Evolutionary conservation across 164 flowering plant genomes (phyloP).

Genomic region (Macadamia tetraphylla): DNA sequence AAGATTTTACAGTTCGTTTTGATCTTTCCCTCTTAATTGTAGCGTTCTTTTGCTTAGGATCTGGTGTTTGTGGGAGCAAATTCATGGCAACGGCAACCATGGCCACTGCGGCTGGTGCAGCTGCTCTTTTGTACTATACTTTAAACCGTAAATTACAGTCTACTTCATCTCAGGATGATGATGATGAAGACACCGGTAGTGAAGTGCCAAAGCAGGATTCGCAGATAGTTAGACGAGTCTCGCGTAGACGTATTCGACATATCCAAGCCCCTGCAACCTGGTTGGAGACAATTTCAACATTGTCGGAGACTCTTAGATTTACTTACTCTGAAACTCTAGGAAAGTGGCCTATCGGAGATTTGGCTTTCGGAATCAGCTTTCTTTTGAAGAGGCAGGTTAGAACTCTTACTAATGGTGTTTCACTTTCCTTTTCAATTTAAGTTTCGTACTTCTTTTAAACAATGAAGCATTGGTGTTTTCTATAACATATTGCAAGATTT

Average conservation of each 20-base stretch:
- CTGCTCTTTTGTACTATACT: constrained; percentile 91
- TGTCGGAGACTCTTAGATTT: constrained; percentile 90
- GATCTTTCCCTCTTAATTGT: background rate
- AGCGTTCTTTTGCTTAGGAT: constrained; percentile 8
- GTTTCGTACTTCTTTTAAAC: too few relatives aligned
- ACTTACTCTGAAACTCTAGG: constrained; percentile 96
- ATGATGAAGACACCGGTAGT: constrained; percentile 35
- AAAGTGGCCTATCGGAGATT: constrained; percentile 97
- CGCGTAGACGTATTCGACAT: constrained; percentile 55
- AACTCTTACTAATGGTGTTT: background rate
- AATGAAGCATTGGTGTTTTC: too few relatives aligned
- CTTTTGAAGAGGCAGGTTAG: constrained; percentile 91
- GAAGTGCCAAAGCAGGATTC: constrained; percentile 20
- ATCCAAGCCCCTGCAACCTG: constrained; percentile 92
- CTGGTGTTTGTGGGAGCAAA: constrained; percentile 10
- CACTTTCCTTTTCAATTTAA: too few relatives aligned
- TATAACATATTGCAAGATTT: too few relatives aligned
- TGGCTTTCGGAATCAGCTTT: constrained; percentile 93
- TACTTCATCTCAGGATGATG: constrained; percentile 24
- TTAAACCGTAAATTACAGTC: constrained; percentile 55
- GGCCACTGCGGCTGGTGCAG: constrained; percentile 99
- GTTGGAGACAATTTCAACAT: constrained; percentile 89
- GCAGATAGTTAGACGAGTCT: constrained; percentile 46
- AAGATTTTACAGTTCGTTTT: too few relatives aligned
- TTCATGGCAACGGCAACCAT: constrained; percentile 94